phyloP scores from a whole-genome alignment of 2,329 filamentous ascomycete species.

The Neurospora sp. region DNA sequence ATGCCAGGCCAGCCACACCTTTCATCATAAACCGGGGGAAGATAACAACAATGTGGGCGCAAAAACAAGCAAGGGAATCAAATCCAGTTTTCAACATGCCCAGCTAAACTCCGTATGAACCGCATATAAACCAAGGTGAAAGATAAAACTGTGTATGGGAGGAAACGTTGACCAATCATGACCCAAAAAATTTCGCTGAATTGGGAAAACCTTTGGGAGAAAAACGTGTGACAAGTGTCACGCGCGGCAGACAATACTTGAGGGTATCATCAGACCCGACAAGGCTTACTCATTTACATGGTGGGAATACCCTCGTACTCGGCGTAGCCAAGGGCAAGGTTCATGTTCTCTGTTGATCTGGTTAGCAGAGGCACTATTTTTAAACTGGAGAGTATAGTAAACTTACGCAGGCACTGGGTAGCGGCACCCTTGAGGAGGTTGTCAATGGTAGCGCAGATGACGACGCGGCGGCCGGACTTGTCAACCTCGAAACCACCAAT shows the following conservation, averaged over 20 bases:
- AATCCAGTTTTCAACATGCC: not conserved
- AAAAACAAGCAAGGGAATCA: not conserved
- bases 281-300: slow-evolving; percentile 23
- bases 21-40: not conserved
- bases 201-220: not conserved
- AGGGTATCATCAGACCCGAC: not conserved
- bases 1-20: not conserved
- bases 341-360: slow-evolving; percentile 69
- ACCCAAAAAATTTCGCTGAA: not conserved
- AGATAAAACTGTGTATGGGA: not conserved
- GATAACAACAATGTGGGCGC: not conserved
- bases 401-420: slow-evolving; percentile 83
- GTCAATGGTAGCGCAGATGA: slow-evolving; percentile 90
- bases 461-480: slow-evolving; percentile 77
- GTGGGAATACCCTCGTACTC: slow-evolving; percentile 80
- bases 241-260: not conserved
- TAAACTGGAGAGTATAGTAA: not conserved
- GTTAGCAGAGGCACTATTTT: slow-evolving; percentile 7
- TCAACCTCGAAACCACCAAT: slow-evolving; percentile 95
- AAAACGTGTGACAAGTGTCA: not conserved
- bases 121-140: not conserved
- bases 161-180: not conserved
- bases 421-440: slow-evolving; percentile 89
- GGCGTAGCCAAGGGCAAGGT: slow-evolving; percentile 75
- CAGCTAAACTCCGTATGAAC: not conserved